Base-by-base conservation (phyloP, 2,329 filamentous ascomycete species). In the Verticillium nubilum region DNA sequence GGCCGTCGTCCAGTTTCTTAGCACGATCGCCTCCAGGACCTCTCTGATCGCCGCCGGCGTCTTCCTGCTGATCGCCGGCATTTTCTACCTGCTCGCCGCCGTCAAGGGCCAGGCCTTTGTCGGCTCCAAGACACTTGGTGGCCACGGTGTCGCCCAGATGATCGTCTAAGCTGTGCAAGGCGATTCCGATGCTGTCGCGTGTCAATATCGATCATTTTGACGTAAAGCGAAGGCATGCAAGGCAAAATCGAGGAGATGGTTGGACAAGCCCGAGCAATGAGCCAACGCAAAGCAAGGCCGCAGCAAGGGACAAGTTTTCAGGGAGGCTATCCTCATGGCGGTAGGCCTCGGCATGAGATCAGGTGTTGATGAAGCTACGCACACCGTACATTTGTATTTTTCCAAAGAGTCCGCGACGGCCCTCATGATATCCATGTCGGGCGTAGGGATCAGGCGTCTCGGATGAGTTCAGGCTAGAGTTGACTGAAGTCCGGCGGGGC, bases 131-230 rank as follows among this genome's bases (percentile, higher is more conserved):
- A 98, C 94, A 17, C 82, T 99, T 58, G 95, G 95, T 66, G 95
- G 95, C 58, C 89, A 91, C 66, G 94, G 94, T 57, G 90, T 97
- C 67, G 95, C 92, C 63, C 93, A 97, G 80, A 97, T 98, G 94
- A 97, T 98, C 77, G 92, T 98, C 70, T 96, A 81, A 79, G 67
- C 59, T 31, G 50, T 13, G 37, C 19, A 37, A 13, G 12, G 33
- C 15, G 15, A 5, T 5, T n/a, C 12, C 33, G 4, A 15, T 37
- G n/a, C n/a, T n/a, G n/a, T n/a, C 33, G 33, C 33, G 33, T 17
- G 33, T n/a, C n/a, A n/a, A n/a, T n/a, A n/a, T n/a, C n/a, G n/a
- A n/a, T n/a, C n/a, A n/a, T n/a, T n/a, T n/a, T n/a, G n/a, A n/a
- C n/a, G 29, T 31, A 12, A 7, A 9, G 29, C 29, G 7, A 31